A percentile compares a stretch with the other conserved stretches of the same genome.
Conservation (phyloP, 2,329 filamentous ascomycete genomes). For the Elsinoe necatrix region DNA sequence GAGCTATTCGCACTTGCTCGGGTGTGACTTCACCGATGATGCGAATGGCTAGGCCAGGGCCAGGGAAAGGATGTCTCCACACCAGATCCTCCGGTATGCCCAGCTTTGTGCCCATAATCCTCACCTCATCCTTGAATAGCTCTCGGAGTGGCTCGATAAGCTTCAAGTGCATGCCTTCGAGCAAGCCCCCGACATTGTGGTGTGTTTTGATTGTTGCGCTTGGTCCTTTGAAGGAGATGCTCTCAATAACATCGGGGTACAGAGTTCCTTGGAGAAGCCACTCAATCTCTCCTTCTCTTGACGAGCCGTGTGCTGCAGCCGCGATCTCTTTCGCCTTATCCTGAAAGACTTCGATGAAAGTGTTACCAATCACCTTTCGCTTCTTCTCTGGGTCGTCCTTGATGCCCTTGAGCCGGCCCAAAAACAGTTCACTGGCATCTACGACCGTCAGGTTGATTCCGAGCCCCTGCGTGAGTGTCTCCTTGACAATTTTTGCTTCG, state of each 20-base stretch:
- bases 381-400: conserved; percentile 71
- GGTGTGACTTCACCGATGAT: conserved; percentile 78
- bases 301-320: conserved; percentile 56
- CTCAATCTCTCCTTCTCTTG: conserved; percentile 64
- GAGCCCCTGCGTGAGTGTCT: conserved; percentile 67
- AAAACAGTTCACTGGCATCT: conserved; percentile 68
- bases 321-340: conserved; percentile 68
- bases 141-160: conserved; percentile 71
- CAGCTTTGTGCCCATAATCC: conserved; percentile 58
- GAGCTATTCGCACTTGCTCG: conserved; percentile 68
- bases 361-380: conserved; percentile 80
- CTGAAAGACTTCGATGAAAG: conserved; percentile 77
- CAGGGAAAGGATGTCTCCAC: conserved; percentile 70
- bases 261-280: conserved; percentile 85
- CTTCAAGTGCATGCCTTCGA: conserved; percentile 54
- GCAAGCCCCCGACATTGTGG: conserved; percentile 64
- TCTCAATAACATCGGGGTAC: conserved; percentile 66
- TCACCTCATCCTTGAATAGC: conserved; percentile 78
- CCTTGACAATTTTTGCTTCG: conserved; percentile 73
- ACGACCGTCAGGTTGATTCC: conserved; percentile 87
- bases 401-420: conserved; percentile 67
- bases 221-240: conserved; percentile 64
- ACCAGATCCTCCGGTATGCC: conserved; percentile 67
- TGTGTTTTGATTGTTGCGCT: conserved; percentile 66
- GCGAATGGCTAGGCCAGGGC: conserved; percentile 66